phyloP scores from a whole-genome alignment of 805 yeast species.

The Jamesozyma lodderae region DNA sequence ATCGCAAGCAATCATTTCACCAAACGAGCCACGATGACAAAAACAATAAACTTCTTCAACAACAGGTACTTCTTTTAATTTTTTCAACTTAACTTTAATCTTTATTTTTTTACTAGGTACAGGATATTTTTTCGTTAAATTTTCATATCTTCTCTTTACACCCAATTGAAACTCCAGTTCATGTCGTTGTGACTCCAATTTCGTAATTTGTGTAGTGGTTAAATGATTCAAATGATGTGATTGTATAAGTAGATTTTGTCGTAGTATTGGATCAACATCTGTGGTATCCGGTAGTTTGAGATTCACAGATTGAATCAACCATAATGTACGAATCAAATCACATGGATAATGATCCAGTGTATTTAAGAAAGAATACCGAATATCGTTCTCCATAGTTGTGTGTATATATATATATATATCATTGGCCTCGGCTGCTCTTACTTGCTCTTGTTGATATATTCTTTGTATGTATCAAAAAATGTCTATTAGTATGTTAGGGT shows the following conservation, averaged over 20 bases:
- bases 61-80: not conserved
- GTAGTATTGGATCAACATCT: not conserved
- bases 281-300: not conserved
- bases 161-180: slow-evolving; percentile 8
- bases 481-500: too few species aligned
- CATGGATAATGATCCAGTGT: slow-evolving; percentile 37
- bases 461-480: too few species aligned
- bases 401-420: too few species aligned
- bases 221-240: slow-evolving; percentile 9
- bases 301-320: slow-evolving; percentile 34
- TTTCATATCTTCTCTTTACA: not conserved
- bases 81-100: slow-evolving; percentile 5
- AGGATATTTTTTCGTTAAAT: slow-evolving; percentile 2
- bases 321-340: slow-evolving; percentile 34
- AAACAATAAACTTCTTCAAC: slow-evolving; percentile 35
- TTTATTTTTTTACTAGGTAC: not conserved
- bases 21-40: slow-evolving; percentile 42
- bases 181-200: slow-evolving; percentile 6
- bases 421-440: too few species aligned
- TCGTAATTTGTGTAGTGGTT: slow-evolving; percentile 7
- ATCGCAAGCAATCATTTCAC: slow-evolving; percentile 90
- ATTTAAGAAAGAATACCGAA: slow-evolving; percentile 32
- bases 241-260: slow-evolving; percentile 8
- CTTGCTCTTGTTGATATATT: too few species aligned
- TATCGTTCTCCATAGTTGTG: slow-evolving; percentile 27